These are phyloP conservation scores for Aristolochia contorta DNA, from an alignment of 164 flowering plant species.

Conservation along the genomic window DNA sequence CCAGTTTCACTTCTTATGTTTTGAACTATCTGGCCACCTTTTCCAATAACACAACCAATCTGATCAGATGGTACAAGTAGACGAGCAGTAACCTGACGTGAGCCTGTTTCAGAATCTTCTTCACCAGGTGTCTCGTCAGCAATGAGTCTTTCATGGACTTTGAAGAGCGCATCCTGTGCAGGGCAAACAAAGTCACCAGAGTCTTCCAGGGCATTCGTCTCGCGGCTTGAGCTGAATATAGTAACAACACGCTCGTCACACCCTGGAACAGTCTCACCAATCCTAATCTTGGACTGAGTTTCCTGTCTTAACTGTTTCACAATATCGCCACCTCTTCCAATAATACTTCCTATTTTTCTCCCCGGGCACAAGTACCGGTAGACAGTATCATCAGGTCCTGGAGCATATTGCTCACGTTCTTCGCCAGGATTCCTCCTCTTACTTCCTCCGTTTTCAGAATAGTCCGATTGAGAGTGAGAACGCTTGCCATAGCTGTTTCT, in stretches of 20 bases:
- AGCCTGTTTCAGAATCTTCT: constrained; percentile 48
- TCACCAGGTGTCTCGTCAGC: constrained; percentile 43
- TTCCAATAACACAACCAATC: constrained; percentile 92
- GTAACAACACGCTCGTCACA: constrained; percentile 90
- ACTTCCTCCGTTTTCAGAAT: constrained; percentile 31
- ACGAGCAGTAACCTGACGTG: constrained; percentile 51
- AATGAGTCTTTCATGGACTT: constrained; percentile 74
- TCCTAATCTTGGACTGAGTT: constrained; percentile 80
- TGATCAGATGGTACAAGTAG: constrained; percentile 96
- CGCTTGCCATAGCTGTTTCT: constrained; percentile 42
- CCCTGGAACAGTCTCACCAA: constrained; percentile 77
- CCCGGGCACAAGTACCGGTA: constrained; percentile 83
- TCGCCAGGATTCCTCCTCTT: constrained; percentile 44
- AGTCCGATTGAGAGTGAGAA: constrained; percentile 39
- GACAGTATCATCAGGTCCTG: constrained; percentile 77
- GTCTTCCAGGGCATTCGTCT: constrained; percentile 58
- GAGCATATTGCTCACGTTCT: constrained; percentile 38
- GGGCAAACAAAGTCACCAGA: constrained; percentile 47
- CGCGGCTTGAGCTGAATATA: constrained; percentile 65
- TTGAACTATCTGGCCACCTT: constrained; percentile 92
- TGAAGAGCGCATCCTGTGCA: constrained; percentile 88
- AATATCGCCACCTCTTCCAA: constrained; percentile 96
- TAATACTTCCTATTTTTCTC: constrained; percentile 85
- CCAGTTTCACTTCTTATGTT: constrained; percentile 79
- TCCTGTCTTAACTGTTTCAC: constrained; percentile 89